Percentiles rank a stretch among this genome's conserved stretches.
phyloP scores from a whole-genome alignment of 192 early-diverging fungal species.

The Backusella sp. region DNA sequence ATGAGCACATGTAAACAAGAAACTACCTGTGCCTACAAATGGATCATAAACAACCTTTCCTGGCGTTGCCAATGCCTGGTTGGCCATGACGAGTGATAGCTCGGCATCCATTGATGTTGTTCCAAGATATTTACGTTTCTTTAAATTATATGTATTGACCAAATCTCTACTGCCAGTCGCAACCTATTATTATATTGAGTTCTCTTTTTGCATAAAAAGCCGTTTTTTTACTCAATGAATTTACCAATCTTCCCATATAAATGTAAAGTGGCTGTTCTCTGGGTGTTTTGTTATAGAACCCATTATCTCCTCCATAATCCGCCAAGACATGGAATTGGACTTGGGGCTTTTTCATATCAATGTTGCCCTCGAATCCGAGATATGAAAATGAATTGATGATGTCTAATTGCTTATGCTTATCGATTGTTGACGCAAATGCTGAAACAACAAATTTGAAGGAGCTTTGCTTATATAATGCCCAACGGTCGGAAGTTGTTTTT shows the following conservation, averaged over 20 bases:
- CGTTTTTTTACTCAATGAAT: neutral
- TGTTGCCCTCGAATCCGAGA: conserved; percentile 79
- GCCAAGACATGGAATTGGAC: conserved; percentile 73
- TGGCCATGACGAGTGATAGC: conserved; percentile 94
- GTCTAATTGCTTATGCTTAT: conserved; percentile 68
- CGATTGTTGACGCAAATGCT: conserved; percentile 73
- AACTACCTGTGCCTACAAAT: conserved; percentile 95
- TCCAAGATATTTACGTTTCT: conserved; percentile 93
- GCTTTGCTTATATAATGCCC: conserved; percentile 45
- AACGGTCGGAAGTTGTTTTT: conserved; percentile 55
- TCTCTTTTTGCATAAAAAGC: neutral
- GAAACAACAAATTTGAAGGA: conserved; percentile 80
- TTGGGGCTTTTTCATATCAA: conserved; percentile 80
- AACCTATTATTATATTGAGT: conserved; percentile 40
- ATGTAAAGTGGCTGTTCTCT: conserved; percentile 26
- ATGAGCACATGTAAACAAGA: conserved; percentile 91
- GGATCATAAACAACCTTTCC: conserved; percentile 91
- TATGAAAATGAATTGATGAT: conserved; percentile 86
- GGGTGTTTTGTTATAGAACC: neutral
- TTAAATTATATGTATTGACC: conserved; percentile 87
- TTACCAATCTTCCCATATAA: conserved; percentile 72
- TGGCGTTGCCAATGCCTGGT: conserved; percentile 74
- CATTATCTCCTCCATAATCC: conserved; percentile 66
- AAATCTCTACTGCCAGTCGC: conserved; percentile 69
- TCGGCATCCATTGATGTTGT: conserved; percentile 99